Base-by-base conservation (phyloP, 1,284 basidiomycete species). In the Omphalotus olearius region DNA sequence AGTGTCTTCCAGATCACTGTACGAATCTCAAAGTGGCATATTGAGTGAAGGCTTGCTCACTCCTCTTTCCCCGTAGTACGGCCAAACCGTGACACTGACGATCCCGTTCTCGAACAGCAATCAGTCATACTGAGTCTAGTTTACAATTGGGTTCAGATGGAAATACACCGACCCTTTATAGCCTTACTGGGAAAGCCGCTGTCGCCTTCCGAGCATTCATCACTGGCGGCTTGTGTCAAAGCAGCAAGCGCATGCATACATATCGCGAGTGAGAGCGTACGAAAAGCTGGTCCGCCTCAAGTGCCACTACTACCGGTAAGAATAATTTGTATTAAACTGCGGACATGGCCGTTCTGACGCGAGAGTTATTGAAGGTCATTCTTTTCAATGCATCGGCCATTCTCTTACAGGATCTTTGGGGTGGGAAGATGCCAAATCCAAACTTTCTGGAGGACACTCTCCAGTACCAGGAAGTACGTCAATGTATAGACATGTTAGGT, bases 181-280 rank as follows among this genome's bases (percentile, higher is more conserved):
- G 87, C 88, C 0, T 80, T 82, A 0, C 78, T 79, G 0, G 71
- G 73, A 40, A 79, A 80, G 54, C 75, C 76, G 0, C 78, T 80
- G 0, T 70, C 76, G 0, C 30, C 30, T 13, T 63, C 83, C 1
- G 72, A 81, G 64, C 83, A 72, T 52, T 86, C 91, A 0, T 90
- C 88, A 0, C 73, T 92, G 11, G 84, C 88, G 0, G 91, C 93
- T 45, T 93, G 91, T 64, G 85, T 84, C n/a, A 92, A 90, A 56
- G 91, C 91, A 1, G 88, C 91, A 0, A 73, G 90, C n/a, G 83
- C 85, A 2, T 88, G 83, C 54, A 80, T 79, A 33, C 88, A 88
- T 60, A 76, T 93, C 26, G 85, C 33, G 83, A 90, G 57, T 69
- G 76, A 6, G 72, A 75, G 51, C 66, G 69, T 50, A 66, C 64